These are phyloP conservation scores for Suillus subluteus DNA, from an alignment of 768 basidiomycete species.

Conservation along the genomic window DNA sequence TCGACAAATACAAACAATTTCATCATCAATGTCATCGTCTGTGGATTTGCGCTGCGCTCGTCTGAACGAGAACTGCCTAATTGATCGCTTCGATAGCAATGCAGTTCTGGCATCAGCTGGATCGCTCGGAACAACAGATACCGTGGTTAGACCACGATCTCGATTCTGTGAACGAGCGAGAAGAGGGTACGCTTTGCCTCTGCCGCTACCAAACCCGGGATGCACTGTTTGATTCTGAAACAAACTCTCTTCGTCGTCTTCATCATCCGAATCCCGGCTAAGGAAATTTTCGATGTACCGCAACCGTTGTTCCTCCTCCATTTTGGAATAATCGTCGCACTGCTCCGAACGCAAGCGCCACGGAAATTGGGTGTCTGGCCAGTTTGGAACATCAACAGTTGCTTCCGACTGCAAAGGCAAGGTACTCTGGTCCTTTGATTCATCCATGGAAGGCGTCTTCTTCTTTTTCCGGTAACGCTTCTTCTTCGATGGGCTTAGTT, in stretches of 20 bases:
- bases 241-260: conserved; percentile 36
- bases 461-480: conserved; percentile 56
- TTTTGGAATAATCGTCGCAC: conserved; percentile 51
- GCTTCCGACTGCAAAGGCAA: conserved; percentile 31
- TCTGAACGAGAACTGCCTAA: conserved; percentile 61
- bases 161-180: conserved; percentile 41
- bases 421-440: conserved; percentile 19
- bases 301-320: conserved; percentile 62
- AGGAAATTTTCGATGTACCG: conserved; percentile 72
- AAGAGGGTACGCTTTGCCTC: conserved; percentile 66
- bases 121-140: conserved; percentile 57
- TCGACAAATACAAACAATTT: conserved; percentile 65
- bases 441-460: conserved; percentile 35
- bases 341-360: conserved; percentile 70
- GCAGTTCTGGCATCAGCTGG: conserved; percentile 79
- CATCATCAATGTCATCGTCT: conserved; percentile 46
- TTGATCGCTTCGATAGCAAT: conserved; percentile 70
- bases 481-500: conserved; percentile 40
- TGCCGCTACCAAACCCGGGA: conserved; percentile 33
- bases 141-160: conserved; percentile 16
- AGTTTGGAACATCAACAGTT: conserved; percentile 60
- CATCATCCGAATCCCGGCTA: conserved; percentile 69
- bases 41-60: conserved; percentile 44
- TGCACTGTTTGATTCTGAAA: neutral
- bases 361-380: conserved; percentile 80